These are phyloP conservation scores for Neospermospora avenae DNA, from an alignment of 2,329 filamentous ascomycete genomes.

Conservation along the genomic window DNA sequence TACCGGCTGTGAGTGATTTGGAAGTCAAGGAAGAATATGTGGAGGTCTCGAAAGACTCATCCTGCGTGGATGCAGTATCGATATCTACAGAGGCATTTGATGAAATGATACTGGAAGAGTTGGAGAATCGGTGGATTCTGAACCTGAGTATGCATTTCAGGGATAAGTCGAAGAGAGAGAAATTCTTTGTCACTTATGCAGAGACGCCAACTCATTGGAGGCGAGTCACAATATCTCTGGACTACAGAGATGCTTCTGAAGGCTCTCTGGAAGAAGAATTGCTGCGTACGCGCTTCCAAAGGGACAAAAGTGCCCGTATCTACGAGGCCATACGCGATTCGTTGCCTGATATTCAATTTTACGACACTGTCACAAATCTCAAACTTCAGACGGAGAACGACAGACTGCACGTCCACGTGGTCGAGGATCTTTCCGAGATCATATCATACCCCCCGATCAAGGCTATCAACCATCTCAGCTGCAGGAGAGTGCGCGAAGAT, in stretches of 20 bases:
- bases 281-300: slow-evolving; percentile 72
- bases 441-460: slow-evolving; percentile 77
- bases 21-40: slow-evolving; percentile 28
- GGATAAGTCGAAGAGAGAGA: slow-evolving; percentile 88
- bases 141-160: slow-evolving; percentile 98
- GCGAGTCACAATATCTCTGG: slow-evolving; percentile 86
- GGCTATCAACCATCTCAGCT: slow-evolving; percentile 70
- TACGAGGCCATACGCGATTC: slow-evolving; percentile 94
- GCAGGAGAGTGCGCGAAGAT: slow-evolving; percentile 64
- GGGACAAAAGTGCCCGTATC: slow-evolving; percentile 88
- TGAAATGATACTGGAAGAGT: slow-evolving; percentile 69
- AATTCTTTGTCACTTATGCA: slow-evolving; percentile 96
- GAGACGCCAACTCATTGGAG: slow-evolving; percentile 77
- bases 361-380: slow-evolving; percentile 91
- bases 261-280: slow-evolving; percentile 86
- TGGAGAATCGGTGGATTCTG: slow-evolving; percentile 88
- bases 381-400: slow-evolving; percentile 88
- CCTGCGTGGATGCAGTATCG: slow-evolving; percentile 28
- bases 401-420: slow-evolving; percentile 90
- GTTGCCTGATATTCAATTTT: slow-evolving; percentile 90
- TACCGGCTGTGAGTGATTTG: slow-evolving; percentile 18
- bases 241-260: slow-evolving; percentile 77
- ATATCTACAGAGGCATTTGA: slow-evolving; percentile 46
- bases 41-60: slow-evolving; percentile 28
- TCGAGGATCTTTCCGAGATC: slow-evolving; percentile 88